phyloP scores from a whole-genome alignment of 2,329 filamentous ascomycete species.

The Penicillium sp. region DNA sequence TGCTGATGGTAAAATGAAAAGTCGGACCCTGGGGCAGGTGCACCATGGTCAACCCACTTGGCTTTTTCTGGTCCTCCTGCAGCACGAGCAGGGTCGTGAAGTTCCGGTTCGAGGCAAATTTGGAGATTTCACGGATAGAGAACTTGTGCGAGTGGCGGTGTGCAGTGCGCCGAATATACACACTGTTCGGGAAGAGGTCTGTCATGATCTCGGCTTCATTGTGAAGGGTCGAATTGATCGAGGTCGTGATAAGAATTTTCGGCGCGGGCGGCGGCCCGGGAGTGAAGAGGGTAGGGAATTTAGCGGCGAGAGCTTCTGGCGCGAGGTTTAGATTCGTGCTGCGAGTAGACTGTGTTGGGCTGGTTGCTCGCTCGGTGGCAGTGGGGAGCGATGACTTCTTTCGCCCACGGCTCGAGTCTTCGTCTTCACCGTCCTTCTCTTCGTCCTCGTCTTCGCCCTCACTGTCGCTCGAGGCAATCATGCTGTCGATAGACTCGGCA shows the following conservation, averaged over 20 bases:
- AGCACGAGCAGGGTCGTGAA: constrained; percentile 83
- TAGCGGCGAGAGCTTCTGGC: constrained; percentile 59
- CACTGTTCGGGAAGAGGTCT: constrained; percentile 73
- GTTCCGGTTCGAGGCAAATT: constrained; percentile 75
- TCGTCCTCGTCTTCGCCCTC: constrained; percentile 50
- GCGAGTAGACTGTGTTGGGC: constrained; percentile 54
- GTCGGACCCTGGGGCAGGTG: constrained; percentile 83
- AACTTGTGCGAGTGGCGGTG: constrained; percentile 88
- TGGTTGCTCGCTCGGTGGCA: constrained; percentile 52
- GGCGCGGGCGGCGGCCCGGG: constrained; percentile 57
- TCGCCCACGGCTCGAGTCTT: constrained; percentile 33
- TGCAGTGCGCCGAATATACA: constrained; percentile 79
- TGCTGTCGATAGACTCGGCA: constrained; percentile 67
- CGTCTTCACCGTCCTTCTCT: constrained; percentile 39
- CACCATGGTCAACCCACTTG: constrained; percentile 76
- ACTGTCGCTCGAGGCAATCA: constrained; percentile 61
- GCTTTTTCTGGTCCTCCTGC: constrained; percentile 84
- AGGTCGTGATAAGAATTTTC: constrained; percentile 90
- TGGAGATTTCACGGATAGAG: constrained; percentile 82
- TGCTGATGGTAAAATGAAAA: constrained; percentile 86
- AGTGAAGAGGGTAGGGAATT: constrained; percentile 60
- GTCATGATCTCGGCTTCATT: constrained; percentile 74
- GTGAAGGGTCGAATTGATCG: constrained; percentile 84
- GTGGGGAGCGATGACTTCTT: constrained; percentile 38
- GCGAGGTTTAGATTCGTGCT: constrained; percentile 60